Evolutionary conservation across 2,329 filamentous ascomycete genomes (phyloP).

Genomic region (Colletotrichum spaethianum): DNA sequence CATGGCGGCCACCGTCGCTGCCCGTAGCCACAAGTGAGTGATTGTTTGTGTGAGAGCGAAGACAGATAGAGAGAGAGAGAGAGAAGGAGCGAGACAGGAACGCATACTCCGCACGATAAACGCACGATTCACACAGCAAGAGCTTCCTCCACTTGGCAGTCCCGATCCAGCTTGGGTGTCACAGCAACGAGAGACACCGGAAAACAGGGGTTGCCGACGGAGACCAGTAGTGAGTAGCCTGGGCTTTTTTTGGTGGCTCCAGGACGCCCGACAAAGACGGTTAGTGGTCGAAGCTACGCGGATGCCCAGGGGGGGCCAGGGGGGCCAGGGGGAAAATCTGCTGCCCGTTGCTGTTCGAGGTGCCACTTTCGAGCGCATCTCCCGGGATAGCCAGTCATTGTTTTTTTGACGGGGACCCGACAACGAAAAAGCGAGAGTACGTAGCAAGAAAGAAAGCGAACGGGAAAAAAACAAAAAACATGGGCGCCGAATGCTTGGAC

Average conservation of each 20-base stretch:
- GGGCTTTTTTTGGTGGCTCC: not conserved
- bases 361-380: not conserved
- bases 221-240: not conserved
- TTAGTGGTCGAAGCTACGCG: not conserved
- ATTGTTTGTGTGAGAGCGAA: not conserved
- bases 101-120: too few relatives aligned
- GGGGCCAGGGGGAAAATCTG: not conserved
- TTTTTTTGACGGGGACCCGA: not conserved
- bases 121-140: not conserved
- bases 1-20: not conserved
- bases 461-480: not conserved
- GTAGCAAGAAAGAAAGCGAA: not conserved
- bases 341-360: not conserved
- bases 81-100: not conserved
- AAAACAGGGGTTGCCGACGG: not conserved
- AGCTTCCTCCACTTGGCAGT: not conserved
- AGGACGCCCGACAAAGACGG: not conserved
- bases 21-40: not conserved
- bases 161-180: not conserved
- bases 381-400: not conserved
- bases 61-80: not conserved
- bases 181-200: conserved; percentile 10
- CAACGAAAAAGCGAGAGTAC: not conserved
- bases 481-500: not conserved
- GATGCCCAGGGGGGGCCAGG: not conserved